Base-by-base conservation (phyloP, 805 yeast species). In the Lipomyces anomalus region DNA sequence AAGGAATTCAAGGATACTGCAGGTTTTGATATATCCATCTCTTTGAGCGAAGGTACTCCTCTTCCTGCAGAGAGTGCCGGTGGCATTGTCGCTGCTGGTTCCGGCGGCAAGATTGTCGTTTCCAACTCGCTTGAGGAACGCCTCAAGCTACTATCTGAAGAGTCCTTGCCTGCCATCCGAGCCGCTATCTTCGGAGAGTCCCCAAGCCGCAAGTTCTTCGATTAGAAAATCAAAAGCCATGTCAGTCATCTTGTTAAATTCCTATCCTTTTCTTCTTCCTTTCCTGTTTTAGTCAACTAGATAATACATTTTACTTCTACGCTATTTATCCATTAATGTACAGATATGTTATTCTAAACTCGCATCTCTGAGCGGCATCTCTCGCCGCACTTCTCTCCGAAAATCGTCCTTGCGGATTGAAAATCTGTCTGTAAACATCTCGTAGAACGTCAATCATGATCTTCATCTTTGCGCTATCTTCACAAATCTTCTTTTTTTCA, bases 101-200 rank as follows among this genome's bases (percentile, higher is more conserved):
- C 76, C 30, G 65, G 76, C 35, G 95, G 94, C 44, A 86, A 84
- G 69, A 88, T 92, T 56, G 89, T 83, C 58, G 86, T 92, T 46
- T 75, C 85, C 69, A 92, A 92, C 72, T 89, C 98, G 39, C 75
- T 92, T 61, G 96, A 88, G 61, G 97, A 89, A 73, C 85, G 99
- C 70, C 78, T 92, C 61, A 76, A 81, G 60, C 69, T 92, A 52
- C 74, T 92, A 59, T 76, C 84, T 32, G 84, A 84, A 64, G 85
- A 80, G 60, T 84, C 95, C 5, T 77, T 92, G 57, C 99, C 99
- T 40, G 94, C 89, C 44, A 80, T 92, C 54, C 82, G 97, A 70
- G 73, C 84, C 53, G 95, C 89, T 61, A 70, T 90, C 62, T 92
- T 88, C 63, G 95, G 95, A 52, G 47, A 46, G 33, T 23, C 28